Base-by-base conservation (phyloP, 768 basidiomycete species). In the Tubosaeta sp. region DNA sequence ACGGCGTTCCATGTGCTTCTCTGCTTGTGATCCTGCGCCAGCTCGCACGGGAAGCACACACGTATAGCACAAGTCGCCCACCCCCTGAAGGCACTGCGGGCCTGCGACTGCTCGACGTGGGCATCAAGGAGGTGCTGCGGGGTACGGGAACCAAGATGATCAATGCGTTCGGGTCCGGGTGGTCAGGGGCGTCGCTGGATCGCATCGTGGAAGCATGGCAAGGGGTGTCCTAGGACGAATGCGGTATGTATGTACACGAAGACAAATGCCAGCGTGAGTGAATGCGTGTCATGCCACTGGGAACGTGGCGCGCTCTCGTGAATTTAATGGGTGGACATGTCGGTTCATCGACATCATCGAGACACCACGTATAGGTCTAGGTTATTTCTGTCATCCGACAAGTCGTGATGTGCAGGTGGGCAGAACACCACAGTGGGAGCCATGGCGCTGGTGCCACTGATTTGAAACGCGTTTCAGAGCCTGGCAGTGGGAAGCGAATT, bases 121-220 rank as follows among this genome's bases (percentile, higher is more conserved):
- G 84, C 0, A 92, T 98, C 54, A 85, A 82, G 59, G 88, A 94
- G 62, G 91, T 96, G 9, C 64, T 96, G 53, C 87, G 92, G 61
- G 81, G 83, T 0, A 88, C 94, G 0, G 94, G 94, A 2, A 81
- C 82, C 0, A 93, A 90, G 61, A 79, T 89, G 78, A 82, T 81
- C 19, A 82, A 83, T 6, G 75, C 79, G 11, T 66, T 86, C 22
- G 86, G 83, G 4, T 78, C 82, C 0, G 87, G 86, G 8, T 90
- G 88, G 88, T 79, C 81, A n/a, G 76, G 81, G 13, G 72, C 78
- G 47, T 84, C 82, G 4, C 61, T 90, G 51, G 80, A 86, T 57
- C 84, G 87, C 51, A 73, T 89, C 25, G 72, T 87, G 27, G 71
- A 71, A 4, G 73, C 74, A 2, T 90, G 87, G 87, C 64, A 62